phyloP scores from a whole-genome alignment of 2,329 filamentous ascomycete genomes.

The Thelonectria olida region DNA sequence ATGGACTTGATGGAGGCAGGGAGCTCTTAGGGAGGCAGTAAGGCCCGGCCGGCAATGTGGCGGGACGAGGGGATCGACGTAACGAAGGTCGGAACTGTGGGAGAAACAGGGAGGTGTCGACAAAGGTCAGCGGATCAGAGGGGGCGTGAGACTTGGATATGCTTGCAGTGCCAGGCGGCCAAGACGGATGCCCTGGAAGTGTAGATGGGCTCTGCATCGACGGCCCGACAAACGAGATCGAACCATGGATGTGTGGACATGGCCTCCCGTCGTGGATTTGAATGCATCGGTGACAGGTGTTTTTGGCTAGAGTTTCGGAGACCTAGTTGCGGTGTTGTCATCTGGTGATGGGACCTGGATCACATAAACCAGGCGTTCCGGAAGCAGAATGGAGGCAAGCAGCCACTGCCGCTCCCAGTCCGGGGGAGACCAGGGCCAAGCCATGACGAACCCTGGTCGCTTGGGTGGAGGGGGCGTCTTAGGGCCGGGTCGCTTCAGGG shows the following conservation, averaged over 20 bases:
- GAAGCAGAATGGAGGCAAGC: conserved; percentile 9
- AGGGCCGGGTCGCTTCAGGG: conserved; percentile 19
- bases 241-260: conserved; percentile 1
- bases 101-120: conserved; percentile 7
- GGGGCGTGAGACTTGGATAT: background rate
- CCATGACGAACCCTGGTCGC: conserved; percentile 5
- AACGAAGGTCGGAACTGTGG: conserved; percentile 3
- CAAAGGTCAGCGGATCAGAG: conserved; percentile 4
- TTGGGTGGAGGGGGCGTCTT: too few relatives aligned
- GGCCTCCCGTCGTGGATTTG: background rate
- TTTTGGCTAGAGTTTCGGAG: background rate
- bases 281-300: background rate
- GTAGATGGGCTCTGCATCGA: conserved; percentile 26
- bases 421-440: conserved; percentile 12
- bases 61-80: conserved; percentile 13
- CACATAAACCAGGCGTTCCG: background rate
- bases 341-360: background rate
- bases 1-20: conserved; percentile 2
- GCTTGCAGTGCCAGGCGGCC: background rate
- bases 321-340: background rate
- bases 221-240: conserved; percentile 35
- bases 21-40: background rate
- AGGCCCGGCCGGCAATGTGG: conserved; percentile 8
- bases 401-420: conserved; percentile 17
- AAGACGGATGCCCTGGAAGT: conserved; percentile 17